Evolutionary conservation across 148 eudicot species (phyloP).

Genomic region (Pouteria glomerata): DNA sequence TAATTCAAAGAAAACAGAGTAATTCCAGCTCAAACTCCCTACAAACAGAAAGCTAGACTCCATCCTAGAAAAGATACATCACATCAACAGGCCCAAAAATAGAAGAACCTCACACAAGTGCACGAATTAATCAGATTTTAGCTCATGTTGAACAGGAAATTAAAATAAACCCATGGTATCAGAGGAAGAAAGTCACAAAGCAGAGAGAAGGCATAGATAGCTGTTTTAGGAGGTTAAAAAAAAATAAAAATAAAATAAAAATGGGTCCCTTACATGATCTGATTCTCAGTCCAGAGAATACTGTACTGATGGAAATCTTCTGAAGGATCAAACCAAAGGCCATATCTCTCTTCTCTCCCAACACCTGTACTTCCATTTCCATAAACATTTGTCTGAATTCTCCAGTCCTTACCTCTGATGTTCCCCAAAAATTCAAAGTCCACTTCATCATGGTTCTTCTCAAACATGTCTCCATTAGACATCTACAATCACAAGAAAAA

Average conservation of each 20-base stretch:
- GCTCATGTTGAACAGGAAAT: neutral
- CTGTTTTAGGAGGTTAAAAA: neutral
- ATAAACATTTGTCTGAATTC: constrained; percentile 86
- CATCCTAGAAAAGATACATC: neutral
- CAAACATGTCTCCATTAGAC: constrained; percentile 86
- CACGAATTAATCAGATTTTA: neutral
- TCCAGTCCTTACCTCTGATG: constrained; percentile 86
- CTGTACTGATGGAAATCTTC: constrained; percentile 83
- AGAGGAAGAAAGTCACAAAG: no score
- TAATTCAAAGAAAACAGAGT: neutral
- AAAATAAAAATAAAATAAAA: no score
- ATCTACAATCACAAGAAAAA: constrained; percentile 37
- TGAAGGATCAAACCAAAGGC: constrained; percentile 88
- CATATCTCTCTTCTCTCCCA: constrained; percentile 90
- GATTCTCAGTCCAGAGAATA: constrained; percentile 72
- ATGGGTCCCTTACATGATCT: constrained; percentile 75
- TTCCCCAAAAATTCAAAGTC: constrained; percentile 94
- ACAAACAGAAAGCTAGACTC: neutral
- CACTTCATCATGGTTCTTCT: constrained; percentile 77
- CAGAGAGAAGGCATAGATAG: no score
- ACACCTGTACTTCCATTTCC: constrained; percentile 84
- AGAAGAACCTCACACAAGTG: neutral
- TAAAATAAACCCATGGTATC: no score
- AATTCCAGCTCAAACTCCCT: neutral
- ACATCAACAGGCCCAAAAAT: constrained; percentile 3